These are phyloP conservation scores for Verticillium alfalfae DNA, from an alignment of 2,329 filamentous ascomycete genomes.

Conservation along the genomic window DNA sequence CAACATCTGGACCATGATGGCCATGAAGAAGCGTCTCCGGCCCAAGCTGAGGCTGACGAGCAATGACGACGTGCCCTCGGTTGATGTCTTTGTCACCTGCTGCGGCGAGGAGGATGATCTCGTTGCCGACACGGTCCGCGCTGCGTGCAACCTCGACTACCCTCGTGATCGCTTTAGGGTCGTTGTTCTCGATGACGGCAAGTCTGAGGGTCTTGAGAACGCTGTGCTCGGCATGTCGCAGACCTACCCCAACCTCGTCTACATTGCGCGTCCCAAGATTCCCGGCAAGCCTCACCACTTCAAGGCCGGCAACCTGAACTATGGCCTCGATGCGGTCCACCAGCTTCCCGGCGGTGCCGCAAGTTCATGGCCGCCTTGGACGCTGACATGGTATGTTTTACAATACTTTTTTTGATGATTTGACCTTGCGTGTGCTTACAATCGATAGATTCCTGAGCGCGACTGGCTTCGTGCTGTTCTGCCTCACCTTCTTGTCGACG, in stretches of 20 bases:
- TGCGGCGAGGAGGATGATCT: conserved; percentile 52
- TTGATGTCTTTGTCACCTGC: conserved; percentile 53
- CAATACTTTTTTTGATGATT: conserved; percentile 3
- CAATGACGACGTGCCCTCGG: conserved; percentile 43
- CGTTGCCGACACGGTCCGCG: conserved; percentile 51
- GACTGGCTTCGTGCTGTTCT: conserved; percentile 54
- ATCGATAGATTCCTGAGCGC: conserved; percentile 48
- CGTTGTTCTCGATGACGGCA: conserved; percentile 50
- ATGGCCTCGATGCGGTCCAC: conserved; percentile 45
- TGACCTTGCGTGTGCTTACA: neutral
- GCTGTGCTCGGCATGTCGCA: conserved; percentile 28
- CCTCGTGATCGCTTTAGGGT: conserved; percentile 47
- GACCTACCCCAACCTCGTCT: conserved; percentile 43
- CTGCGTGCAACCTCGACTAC: conserved; percentile 49
- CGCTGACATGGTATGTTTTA: conserved; percentile 51
- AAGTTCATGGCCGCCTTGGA: conserved; percentile 60
- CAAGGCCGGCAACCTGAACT: conserved; percentile 62
- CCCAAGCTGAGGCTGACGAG: conserved; percentile 43
- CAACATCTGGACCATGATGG: conserved; percentile 52
- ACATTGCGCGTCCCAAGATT: conserved; percentile 44
- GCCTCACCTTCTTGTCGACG: conserved; percentile 53
- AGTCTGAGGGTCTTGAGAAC: conserved; percentile 34
- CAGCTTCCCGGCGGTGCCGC: conserved; percentile 48
- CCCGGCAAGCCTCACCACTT: conserved; percentile 48
- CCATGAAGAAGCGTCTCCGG: conserved; percentile 46